Evolutionary conservation across 768 basidiomycete genomes (phyloP).

Genomic region (Suillus alpinus): DNA sequence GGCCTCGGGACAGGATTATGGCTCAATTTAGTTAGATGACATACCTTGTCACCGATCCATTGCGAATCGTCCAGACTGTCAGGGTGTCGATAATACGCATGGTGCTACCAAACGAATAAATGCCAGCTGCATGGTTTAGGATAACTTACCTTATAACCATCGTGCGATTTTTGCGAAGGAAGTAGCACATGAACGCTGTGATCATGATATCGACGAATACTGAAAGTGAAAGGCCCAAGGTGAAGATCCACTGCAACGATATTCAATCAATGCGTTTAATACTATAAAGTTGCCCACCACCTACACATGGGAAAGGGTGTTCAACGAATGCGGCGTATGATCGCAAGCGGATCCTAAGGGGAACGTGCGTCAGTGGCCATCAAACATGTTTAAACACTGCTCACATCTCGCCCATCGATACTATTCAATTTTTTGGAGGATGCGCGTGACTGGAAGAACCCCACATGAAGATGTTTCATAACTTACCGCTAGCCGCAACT

Average conservation of each 20-base stretch:
- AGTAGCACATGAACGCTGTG: constrained; percentile 39
- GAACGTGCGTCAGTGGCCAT: background rate
- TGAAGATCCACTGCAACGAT: constrained; percentile 40
- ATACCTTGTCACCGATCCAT: constrained; percentile 20
- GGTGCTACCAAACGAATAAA: constrained; percentile 10
- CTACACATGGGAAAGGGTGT: constrained; percentile 14
- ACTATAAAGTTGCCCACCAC: constrained; percentile 2
- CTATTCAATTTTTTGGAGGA: constrained; percentile 13
- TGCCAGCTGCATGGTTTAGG: background rate
- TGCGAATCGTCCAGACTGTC: constrained; percentile 21
- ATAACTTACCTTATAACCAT: constrained; percentile 30
- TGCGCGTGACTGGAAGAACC: constrained; percentile 10
- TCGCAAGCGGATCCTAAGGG: constrained; percentile 13
- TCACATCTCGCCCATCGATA: constrained; percentile 20
- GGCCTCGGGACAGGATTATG: background rate
- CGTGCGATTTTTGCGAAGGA: constrained; percentile 39
- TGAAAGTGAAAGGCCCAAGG: constrained; percentile 44
- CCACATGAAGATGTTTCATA: background rate
- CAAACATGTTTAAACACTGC: background rate
- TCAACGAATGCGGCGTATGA: constrained; percentile 7
- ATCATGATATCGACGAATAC: constrained; percentile 45
- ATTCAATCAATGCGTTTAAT: constrained; percentile 6
- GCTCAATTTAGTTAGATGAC: background rate
- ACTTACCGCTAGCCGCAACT: constrained; percentile 20
- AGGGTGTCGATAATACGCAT: constrained; percentile 20